Conservation (phyloP, 495 filamentous ascomycete species). For the Aspergillus egyptiacus region DNA sequence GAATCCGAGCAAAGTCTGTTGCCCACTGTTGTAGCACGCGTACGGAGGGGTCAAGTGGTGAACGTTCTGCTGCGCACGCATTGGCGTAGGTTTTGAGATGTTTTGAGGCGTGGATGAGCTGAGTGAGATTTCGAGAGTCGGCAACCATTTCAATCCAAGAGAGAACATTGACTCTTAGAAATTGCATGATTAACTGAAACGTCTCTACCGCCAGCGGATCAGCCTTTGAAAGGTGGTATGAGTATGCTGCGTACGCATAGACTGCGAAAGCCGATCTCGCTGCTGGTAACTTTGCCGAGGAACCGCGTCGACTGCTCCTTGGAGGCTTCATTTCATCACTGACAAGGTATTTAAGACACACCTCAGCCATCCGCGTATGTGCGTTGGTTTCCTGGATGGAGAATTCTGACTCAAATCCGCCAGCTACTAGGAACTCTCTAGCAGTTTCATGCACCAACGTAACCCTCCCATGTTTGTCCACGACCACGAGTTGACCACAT, state of each 20-base stretch:
- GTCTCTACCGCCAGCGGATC: constrained; percentile 11
- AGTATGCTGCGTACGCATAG: constrained; percentile 28
- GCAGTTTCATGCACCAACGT: constrained; percentile 34
- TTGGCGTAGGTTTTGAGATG: constrained; percentile 26
- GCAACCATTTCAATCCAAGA: constrained; percentile 37
- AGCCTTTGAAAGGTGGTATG: constrained; percentile 23
- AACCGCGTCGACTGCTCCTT: constrained; percentile 10
- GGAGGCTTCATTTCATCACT: constrained; percentile 23
- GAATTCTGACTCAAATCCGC: constrained; percentile 22
- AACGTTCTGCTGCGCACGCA: constrained; percentile 1
- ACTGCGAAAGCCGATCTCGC: constrained; percentile 4
- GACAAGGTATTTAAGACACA: constrained; percentile 17
- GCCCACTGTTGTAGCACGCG: neutral
- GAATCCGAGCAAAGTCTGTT: neutral
- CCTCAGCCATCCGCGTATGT: constrained; percentile 20
- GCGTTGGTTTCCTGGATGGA: constrained; percentile 16
- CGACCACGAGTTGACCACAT: constrained; percentile 33
- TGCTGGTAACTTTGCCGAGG: neutral
- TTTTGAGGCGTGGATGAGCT: constrained; percentile 25
- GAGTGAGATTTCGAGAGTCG: constrained; percentile 17
- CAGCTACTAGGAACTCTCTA: constrained; percentile 22
- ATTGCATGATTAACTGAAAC: constrained; percentile 18
- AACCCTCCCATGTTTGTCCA: constrained; percentile 23
- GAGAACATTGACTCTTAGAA: constrained; percentile 28
- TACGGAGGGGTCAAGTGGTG: neutral